Evolutionary conservation across 2,329 filamentous ascomycete species (phyloP).

Genomic region (Fusarium xyrophilum): DNA sequence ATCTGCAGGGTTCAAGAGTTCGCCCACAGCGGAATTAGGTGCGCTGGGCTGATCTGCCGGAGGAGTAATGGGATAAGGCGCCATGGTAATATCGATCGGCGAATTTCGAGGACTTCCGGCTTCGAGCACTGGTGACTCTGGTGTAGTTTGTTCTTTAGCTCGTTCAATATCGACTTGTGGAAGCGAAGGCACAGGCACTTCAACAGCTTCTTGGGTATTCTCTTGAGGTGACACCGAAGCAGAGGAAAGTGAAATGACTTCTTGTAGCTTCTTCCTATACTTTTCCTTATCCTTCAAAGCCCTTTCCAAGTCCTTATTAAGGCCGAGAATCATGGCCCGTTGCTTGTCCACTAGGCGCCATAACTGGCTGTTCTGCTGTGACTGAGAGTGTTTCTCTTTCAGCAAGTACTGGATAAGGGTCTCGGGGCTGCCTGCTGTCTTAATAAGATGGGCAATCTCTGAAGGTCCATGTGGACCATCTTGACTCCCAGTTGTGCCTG

Average conservation of each 20-base stretch:
- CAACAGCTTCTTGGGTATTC: constrained; percentile 8
- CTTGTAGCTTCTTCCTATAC: constrained; percentile 90
- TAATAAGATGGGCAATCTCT: constrained; percentile 80
- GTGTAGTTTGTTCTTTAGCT: constrained; percentile 37
- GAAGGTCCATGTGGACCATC: constrained; percentile 67
- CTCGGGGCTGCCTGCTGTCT: constrained; percentile 86
- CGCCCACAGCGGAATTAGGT: constrained; percentile 54
- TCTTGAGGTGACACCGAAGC: constrained; percentile 41
- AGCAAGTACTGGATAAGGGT: constrained; percentile 86
- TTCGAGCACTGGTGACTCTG: constrained; percentile 58
- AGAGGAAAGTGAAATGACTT: constrained; percentile 60
- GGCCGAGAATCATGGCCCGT: constrained; percentile 86
- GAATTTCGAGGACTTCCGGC: constrained; percentile 61
- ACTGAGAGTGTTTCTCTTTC: constrained; percentile 88
- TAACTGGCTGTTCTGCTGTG: constrained; percentile 88
- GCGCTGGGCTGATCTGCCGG: constrained; percentile 59
- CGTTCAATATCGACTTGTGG: constrained; percentile 39
- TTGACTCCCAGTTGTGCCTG: constrained; percentile 61
- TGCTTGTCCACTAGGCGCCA: constrained; percentile 98
- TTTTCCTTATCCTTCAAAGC: constrained; percentile 93
- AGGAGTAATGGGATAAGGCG: constrained; percentile 70
- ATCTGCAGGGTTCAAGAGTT: constrained; percentile 63
- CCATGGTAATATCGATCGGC: constrained; percentile 65
- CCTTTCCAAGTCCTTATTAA: constrained; percentile 93
- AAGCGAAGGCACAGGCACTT: constrained; percentile 17